Evolutionary conservation across 371 early-diverging fungal genomes (phyloP).

Genomic region (Mucor mucedo): DNA sequence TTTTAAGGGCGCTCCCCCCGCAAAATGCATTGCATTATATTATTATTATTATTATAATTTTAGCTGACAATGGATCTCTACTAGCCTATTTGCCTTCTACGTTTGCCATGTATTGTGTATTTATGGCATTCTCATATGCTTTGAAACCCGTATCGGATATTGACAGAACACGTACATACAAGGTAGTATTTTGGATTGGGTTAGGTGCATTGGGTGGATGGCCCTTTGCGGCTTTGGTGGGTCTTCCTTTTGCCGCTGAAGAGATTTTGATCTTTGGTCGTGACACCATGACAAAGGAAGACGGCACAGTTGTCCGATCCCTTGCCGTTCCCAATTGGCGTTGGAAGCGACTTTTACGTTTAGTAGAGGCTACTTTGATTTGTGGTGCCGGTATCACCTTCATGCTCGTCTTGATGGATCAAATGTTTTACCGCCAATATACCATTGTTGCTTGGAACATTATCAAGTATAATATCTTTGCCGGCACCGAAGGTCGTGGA

Average conservation of each 20-base stretch:
- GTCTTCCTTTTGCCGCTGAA: conserved; percentile 80
- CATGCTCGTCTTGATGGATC: conserved; percentile 75
- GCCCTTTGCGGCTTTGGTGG: conserved; percentile 86
- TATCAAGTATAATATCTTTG: conserved; percentile 90
- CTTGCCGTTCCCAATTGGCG: conserved; percentile 46
- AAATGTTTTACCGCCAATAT: conserved; percentile 71
- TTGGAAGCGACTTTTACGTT: conserved; percentile 48
- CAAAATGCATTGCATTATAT: not conserved
- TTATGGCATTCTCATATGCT: conserved; percentile 75
- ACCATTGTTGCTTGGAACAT: conserved; percentile 85
- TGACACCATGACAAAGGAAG: conserved; percentile 33
- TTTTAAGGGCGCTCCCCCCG: not conserved
- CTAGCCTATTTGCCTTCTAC: conserved; percentile 88
- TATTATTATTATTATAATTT: not conserved
- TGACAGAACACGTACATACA: conserved; percentile 53
- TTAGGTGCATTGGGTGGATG: conserved; percentile 83
- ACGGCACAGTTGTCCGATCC: conserved; percentile 36
- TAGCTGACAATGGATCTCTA: too few relatives aligned
- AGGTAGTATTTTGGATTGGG: conserved; percentile 66
- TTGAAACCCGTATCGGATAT: conserved; percentile 57
- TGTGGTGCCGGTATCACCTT: conserved; percentile 40
- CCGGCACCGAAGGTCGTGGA: conserved; percentile 63
- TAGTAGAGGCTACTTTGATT: conserved; percentile 37
- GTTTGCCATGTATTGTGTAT: conserved; percentile 88
- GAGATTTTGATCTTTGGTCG: conserved; percentile 65